Evolutionary conservation across 331 rosid genomes (phyloP), one percentile per base, ranked within the genome.

Genomic region (Saraca asoca): DNA sequence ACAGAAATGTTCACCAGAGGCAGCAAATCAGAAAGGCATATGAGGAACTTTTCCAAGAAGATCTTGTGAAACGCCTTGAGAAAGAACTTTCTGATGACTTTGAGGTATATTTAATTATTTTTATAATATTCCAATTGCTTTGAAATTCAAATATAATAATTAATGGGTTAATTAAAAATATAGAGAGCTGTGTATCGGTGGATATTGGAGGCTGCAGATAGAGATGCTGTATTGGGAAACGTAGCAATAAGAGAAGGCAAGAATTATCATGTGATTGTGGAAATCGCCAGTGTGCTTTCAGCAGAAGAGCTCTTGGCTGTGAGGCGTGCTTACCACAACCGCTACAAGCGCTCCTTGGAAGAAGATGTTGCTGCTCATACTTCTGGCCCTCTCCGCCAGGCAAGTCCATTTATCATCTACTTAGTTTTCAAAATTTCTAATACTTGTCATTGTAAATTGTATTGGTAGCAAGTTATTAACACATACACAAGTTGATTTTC

Each of bases 151-250:
- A 37, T 37, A 37, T 0, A 39, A 2, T 39, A 10, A 13, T 0
- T 0, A 0, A 0, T 45, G 59, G 15, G 4, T 29, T 12, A 24
- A 2, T 20, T 34, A 5, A 35, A 41, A 42, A 6, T 38, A 20
- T 39, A 91, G 97, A 86, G 46, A 80, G 96, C 91, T 0, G 60
- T 88, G 74, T 86, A 79, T 44, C 85, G 91, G 0, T 91, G 96
- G 97, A 78, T 80, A 19, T 38, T 91, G 80, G 96, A 88, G 13
- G 90, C 94, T 5, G 80, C 77, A 5, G 95, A 91, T n/a, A 75
- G 97, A 20, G 82, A 83, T 20, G 97, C 96, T 4, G 87, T 91
- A 13, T 58, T 91, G 83, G 81, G 82, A 10, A 71, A 91, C 31
- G 87, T 78, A 15, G 97, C 96, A 24, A 55, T 86, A 5, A 85